Evolutionary conservation across 2,329 filamentous ascomycete genomes (phyloP).

Genomic region (Diplodia corticola): DNA sequence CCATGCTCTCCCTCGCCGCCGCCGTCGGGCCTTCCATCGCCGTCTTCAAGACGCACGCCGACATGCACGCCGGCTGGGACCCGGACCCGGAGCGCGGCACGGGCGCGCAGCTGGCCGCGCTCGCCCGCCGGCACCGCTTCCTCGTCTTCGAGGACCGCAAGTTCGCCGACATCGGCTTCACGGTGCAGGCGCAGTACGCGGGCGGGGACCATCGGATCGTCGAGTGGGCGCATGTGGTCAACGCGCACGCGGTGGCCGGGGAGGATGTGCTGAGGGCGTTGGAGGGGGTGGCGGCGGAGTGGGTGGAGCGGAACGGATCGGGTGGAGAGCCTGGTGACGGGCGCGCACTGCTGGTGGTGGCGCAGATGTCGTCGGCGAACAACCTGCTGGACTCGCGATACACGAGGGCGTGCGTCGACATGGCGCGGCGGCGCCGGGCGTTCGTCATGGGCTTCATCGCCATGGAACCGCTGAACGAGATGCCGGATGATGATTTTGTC

Average conservation of each 20-base stretch:
- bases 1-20: background rate
- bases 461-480: background rate
- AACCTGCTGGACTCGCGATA: background rate
- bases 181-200: background rate
- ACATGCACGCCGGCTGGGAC: background rate
- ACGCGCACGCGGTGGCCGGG: background rate
- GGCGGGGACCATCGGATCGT: background rate
- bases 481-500: background rate
- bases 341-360: background rate
- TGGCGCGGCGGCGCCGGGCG: background rate
- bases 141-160: background rate
- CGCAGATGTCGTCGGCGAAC: background rate
- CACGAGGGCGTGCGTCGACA: background rate
- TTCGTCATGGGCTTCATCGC: constrained; percentile 9
- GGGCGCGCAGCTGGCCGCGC: background rate
- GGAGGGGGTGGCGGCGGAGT: background rate
- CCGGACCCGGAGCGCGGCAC: background rate
- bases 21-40: background rate
- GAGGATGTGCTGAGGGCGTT: background rate
- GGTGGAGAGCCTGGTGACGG: no score
- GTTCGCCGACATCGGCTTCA: constrained; percentile 2
- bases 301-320: no score
- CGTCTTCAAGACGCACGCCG: background rate
- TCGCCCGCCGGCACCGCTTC: background rate
- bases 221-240: background rate